A percentile compares a stretch with the other conserved stretches of the same genome.
phyloP scores from a whole-genome alignment of 2,329 filamentous ascomycete genomes.

The Coniella lustricola region DNA sequence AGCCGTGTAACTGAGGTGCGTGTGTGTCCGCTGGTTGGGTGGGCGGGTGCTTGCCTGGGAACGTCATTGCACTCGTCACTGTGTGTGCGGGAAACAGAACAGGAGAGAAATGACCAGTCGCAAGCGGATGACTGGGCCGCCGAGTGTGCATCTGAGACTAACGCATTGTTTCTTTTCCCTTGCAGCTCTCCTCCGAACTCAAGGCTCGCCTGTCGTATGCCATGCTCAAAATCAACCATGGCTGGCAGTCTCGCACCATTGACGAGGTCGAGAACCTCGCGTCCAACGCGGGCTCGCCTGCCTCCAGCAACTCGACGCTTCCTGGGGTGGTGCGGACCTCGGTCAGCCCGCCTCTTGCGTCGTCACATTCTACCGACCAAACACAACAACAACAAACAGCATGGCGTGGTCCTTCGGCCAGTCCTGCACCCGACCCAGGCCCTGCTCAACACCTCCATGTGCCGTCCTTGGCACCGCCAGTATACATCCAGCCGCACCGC shows the following conservation, averaged over 20 bases:
- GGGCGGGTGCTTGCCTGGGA: too few relatives aligned
- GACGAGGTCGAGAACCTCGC: constrained; percentile 71
- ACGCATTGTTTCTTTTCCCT: constrained; percentile 14
- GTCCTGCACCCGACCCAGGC: constrained; percentile 21
- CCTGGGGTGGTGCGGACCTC: constrained; percentile 44
- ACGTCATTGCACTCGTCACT: too few relatives aligned
- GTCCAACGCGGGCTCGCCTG: constrained; percentile 59
- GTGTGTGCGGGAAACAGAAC: too few relatives aligned
- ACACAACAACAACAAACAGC: not conserved
- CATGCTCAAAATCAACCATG: constrained; percentile 87
- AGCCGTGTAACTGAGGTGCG: constrained; percentile 74
- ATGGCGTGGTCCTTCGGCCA: constrained; percentile 26
- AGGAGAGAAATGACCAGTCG: too few relatives aligned
- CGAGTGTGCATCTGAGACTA: too few relatives aligned
- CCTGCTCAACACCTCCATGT: not conserved
- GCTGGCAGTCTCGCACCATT: constrained; percentile 73
- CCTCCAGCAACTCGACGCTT: constrained; percentile 50
- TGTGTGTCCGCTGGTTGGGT: constrained; percentile 14
- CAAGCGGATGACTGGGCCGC: too few relatives aligned
- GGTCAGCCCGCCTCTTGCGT: constrained; percentile 43
- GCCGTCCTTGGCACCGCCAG: constrained; percentile 43
- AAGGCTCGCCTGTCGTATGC: constrained; percentile 83
- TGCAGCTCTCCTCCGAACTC: constrained; percentile 68
- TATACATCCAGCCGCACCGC: constrained; percentile 45
- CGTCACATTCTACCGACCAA: constrained; percentile 9